Percentiles rank a stretch among this genome's conserved stretches.
These are phyloP conservation scores for Pelomyxa schiedti DNA, from an alignment of 78 protist genomes.

Conservation along the genomic window DNA sequence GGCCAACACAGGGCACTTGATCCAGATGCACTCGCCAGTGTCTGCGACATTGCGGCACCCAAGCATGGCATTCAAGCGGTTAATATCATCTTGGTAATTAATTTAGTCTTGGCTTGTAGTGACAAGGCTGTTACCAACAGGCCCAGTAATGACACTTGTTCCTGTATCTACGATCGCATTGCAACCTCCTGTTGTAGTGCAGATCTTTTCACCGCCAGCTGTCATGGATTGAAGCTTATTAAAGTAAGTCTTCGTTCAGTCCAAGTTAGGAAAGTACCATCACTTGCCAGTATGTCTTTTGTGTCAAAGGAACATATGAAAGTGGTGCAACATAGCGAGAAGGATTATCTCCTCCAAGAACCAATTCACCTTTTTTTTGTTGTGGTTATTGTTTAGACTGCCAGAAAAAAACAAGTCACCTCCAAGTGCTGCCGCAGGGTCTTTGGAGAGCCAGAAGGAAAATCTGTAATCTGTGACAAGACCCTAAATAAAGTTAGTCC, in stretches of 20 bases:
- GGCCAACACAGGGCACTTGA: conserved; percentile 51
- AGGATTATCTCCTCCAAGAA: conserved; percentile 79
- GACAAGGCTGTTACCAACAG: too few relatives aligned
- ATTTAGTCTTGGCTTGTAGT: too few relatives aligned
- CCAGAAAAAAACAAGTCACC: too few relatives aligned
- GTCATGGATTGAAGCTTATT: conserved; percentile 28
- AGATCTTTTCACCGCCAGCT: conserved; percentile 23
- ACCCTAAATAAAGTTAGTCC: too few relatives aligned
- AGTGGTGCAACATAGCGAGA: conserved; percentile 50
- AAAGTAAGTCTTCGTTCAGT: too few relatives aligned
- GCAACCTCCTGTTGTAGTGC: conserved; percentile 50
- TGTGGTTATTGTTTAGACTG: too few relatives aligned
- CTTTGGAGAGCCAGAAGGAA: conserved; percentile 73
- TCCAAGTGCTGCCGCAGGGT: conserved; percentile 28
- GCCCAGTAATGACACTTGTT: conserved; percentile 88
- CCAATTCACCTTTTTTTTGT: too few relatives aligned
- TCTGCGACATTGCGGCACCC: conserved; percentile 2
- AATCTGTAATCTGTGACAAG: conserved; percentile 49
- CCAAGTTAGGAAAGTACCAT: too few relatives aligned
- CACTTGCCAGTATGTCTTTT: conserved; percentile 70
- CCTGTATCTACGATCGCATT: conserved; percentile 91
- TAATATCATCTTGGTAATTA: too few relatives aligned
- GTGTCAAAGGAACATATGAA: conserved; percentile 66
- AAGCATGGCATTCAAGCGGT: not conserved
- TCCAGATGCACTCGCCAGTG: conserved; percentile 5